Evolutionary conservation across 2,329 filamentous ascomycete species (phyloP).

Genomic region (Talaromyces piceae): DNA sequence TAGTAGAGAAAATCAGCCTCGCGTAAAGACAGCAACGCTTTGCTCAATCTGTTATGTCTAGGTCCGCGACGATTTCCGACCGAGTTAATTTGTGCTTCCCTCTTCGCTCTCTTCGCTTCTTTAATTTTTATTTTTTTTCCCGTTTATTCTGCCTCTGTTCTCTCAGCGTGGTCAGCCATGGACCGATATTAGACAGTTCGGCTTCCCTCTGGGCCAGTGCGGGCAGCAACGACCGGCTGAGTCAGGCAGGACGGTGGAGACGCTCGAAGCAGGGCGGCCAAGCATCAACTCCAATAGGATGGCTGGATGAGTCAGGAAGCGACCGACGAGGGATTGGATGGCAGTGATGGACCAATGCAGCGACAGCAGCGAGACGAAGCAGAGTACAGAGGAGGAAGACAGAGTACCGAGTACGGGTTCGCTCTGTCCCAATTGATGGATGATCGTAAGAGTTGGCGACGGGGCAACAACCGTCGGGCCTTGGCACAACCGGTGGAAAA

Average conservation of each 20-base stretch:
- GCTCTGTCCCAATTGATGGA: not conserved
- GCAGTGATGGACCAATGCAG: not conserved
- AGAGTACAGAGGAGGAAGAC: too few species aligned
- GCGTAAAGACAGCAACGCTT: conserved; percentile 2
- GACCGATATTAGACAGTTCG: not conserved
- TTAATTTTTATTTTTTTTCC: too few species aligned
- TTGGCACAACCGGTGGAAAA: not conserved
- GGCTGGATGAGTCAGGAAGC: not conserved
- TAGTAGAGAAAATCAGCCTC: conserved; percentile 9
- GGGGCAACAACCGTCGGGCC: not conserved
- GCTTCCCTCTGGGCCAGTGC: not conserved
- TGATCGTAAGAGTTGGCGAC: not conserved
- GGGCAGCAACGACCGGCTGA: not conserved
- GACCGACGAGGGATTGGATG: not conserved
- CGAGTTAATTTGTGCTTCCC: too few species aligned
- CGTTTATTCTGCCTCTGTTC: not conserved
- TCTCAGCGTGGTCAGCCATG: conserved; percentile 8
- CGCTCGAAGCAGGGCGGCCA: not conserved
- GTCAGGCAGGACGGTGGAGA: not conserved
- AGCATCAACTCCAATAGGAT: conserved; percentile 3
- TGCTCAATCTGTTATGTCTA: not conserved
- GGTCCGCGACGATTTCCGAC: too few species aligned
- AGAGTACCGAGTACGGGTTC: not conserved
- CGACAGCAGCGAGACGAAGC: too few species aligned
- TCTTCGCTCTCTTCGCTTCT: too few species aligned